Evolutionary conservation across 805 yeast genomes (phyloP).

Genomic region (Lipomyces mesembrius): DNA sequence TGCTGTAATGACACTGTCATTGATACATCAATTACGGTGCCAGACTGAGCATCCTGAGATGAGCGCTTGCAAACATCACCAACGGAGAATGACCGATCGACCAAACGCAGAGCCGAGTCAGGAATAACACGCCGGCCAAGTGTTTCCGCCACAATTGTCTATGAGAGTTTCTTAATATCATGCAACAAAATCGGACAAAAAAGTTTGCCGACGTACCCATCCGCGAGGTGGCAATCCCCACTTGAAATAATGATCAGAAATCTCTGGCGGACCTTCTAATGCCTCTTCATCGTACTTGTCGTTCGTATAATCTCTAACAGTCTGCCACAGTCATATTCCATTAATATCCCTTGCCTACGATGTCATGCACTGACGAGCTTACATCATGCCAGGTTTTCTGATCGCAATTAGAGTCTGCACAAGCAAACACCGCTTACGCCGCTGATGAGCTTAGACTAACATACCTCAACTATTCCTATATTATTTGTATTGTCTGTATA

Average conservation of each 20-base stretch:
- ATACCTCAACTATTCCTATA: conserved; percentile 34
- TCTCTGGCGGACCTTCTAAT: conserved; percentile 33
- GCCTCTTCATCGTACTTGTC: conserved; percentile 19
- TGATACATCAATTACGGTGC: conserved; percentile 23
- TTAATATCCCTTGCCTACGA: not conserved
- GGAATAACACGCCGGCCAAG: conserved; percentile 29
- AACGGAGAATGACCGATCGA: conserved; percentile 32
- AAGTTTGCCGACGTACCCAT: conserved; percentile 24
- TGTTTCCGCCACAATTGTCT: conserved; percentile 32
- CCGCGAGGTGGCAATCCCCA: conserved; percentile 36
- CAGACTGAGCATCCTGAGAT: conserved; percentile 28
- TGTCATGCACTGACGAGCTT: conserved; percentile 6
- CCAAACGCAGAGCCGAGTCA: conserved; percentile 30
- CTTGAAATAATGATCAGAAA: conserved; percentile 18
- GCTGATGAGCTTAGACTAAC: not conserved
- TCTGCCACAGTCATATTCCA: conserved; percentile 15
- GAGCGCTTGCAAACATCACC: conserved; percentile 33
- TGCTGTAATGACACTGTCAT: conserved; percentile 34
- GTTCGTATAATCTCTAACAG: conserved; percentile 24
- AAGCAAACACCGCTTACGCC: not conserved
- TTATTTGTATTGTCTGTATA: conserved; percentile 19
- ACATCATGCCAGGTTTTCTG: conserved; percentile 38
- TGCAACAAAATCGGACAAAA: not conserved
- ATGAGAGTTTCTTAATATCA: not conserved
- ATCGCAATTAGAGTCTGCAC: not conserved